Conservation (phyloP, 345 rosid genomes). For the Rhizophora apiculata region DNA sequence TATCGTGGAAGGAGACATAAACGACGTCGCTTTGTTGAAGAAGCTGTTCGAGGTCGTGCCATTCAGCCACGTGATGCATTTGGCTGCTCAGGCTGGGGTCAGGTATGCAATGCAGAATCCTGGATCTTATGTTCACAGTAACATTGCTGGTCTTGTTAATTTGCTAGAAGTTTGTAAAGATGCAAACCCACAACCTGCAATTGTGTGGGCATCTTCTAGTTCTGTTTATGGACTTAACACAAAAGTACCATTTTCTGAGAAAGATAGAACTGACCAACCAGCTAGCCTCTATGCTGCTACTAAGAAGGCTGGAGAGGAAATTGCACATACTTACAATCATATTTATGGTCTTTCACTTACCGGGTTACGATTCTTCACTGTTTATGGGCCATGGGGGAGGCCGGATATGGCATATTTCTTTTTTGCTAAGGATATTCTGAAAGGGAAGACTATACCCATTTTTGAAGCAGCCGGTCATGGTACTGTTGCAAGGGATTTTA, state of each 20-base stretch:
- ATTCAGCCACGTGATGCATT: conserved; percentile 92
- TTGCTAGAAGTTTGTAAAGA: conserved; percentile 75
- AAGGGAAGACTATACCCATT: conserved; percentile 60
- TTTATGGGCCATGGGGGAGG: conserved; percentile 93
- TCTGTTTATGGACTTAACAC: conserved; percentile 82
- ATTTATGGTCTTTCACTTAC: conserved; percentile 83
- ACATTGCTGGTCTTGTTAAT: conserved; percentile 78
- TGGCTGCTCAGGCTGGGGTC: conserved; percentile 93
- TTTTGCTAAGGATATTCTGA: conserved; percentile 70
- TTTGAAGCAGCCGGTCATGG: conserved; percentile 72
- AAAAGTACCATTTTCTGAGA: conserved; percentile 81
- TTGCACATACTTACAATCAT: conserved; percentile 87
- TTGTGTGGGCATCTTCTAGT: conserved; percentile 92
- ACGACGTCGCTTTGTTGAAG: conserved; percentile 61
- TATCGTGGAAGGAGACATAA: conserved; percentile 86
- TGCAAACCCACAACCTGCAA: conserved; percentile 76
- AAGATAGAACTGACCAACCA: conserved; percentile 82
- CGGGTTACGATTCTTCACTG: conserved; percentile 80
- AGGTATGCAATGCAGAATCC: conserved; percentile 91
- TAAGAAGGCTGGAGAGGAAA: conserved; percentile 89
- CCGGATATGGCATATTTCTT: conserved; percentile 97
- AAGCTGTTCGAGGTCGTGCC: conserved; percentile 70
- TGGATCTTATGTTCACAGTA: conserved; percentile 73
- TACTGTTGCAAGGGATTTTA: conserved; percentile 83
- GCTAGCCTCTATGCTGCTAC: conserved; percentile 90